Percentiles rank a stretch among this genome's conserved stretches.
Conservation (phyloP, 1,139 yeast genomes). For the Komagataea norvegica region DNA sequence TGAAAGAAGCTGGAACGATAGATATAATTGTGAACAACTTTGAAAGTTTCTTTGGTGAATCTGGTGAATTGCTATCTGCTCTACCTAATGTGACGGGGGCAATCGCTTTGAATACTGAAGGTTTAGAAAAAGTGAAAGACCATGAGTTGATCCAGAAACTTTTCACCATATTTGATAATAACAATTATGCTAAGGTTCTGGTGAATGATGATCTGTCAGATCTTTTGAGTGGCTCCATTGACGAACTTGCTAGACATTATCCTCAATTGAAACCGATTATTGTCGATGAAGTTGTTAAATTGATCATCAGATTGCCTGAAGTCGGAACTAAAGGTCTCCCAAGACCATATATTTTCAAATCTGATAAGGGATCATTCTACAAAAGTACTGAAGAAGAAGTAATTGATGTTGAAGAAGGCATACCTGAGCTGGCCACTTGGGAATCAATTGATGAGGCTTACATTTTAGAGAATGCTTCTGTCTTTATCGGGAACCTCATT, state of each 20-base stretch:
- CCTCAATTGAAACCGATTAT: slow-evolving; percentile 64
- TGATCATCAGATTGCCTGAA: slow-evolving; percentile 45
- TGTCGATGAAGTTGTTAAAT: slow-evolving; percentile 42
- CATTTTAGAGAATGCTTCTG: slow-evolving; percentile 43
- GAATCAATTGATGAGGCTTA: slow-evolving; percentile 42
- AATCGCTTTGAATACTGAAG: slow-evolving; percentile 71
- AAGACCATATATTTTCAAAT: slow-evolving; percentile 40
- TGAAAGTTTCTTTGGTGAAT: slow-evolving; percentile 47
- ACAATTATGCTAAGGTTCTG: slow-evolving; percentile 45
- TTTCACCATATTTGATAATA: slow-evolving; percentile 47
- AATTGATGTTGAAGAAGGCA: slow-evolving; percentile 36
- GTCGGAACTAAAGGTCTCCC: slow-evolving; percentile 34
- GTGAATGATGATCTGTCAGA: slow-evolving; percentile 46
- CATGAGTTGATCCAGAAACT: slow-evolving; percentile 43
- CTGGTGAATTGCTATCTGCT: slow-evolving; percentile 54
- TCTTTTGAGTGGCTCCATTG: slow-evolving; percentile 64
- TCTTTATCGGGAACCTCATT: slow-evolving; percentile 42
- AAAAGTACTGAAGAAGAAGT: slow-evolving; percentile 36
- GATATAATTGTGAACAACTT: slow-evolving; percentile 59
- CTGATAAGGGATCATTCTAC: slow-evolving; percentile 42
- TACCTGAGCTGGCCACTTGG: slow-evolving; percentile 46
- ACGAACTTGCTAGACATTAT: slow-evolving; percentile 81
- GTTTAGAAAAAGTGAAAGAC: slow-evolving; percentile 53
- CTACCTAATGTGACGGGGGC: slow-evolving; percentile 83
- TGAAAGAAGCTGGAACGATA: slow-evolving; percentile 74